These are phyloP conservation scores for Spatholobus suberectus DNA, from an alignment of 306 rosid species.

Conservation along the genomic window DNA sequence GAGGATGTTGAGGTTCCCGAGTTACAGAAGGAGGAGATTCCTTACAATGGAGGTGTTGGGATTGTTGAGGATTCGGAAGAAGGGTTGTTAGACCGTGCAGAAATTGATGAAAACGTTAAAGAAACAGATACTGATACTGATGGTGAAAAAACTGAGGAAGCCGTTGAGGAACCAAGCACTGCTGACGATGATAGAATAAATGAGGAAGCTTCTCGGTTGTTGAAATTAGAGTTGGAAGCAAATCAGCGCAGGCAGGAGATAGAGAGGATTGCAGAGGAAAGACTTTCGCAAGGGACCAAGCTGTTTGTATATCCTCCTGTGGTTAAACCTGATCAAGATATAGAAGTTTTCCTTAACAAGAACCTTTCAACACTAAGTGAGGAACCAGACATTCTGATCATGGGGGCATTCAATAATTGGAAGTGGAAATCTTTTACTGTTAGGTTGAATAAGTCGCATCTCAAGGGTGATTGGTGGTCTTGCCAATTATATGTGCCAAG, in stretches of 20 bases:
- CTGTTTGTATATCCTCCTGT: conserved; percentile 78
- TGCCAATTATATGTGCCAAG: conserved; percentile 80
- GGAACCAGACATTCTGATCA: conserved; percentile 71
- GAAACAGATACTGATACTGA: conserved; percentile 37
- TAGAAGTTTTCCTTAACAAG: conserved; percentile 75
- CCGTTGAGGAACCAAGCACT: conserved; percentile 27
- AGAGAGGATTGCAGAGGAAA: conserved; percentile 71
- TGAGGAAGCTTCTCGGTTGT: conserved; percentile 54
- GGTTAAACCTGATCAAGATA: conserved; percentile 82
- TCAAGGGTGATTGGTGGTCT: conserved; percentile 92
- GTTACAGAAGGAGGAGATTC: conserved; percentile 32
- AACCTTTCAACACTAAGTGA: conserved; percentile 67
- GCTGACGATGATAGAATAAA: conserved; percentile 45
- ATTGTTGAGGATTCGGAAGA: conserved; percentile 39
- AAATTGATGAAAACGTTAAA: conserved; percentile 22
- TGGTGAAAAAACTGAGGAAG: conserved; percentile 44
- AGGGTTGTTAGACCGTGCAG: conserved; percentile 1
- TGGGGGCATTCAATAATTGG: conserved; percentile 97
- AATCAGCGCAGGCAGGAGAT: conserved; percentile 60
- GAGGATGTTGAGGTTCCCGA: conserved; percentile 42
- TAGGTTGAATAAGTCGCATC: conserved; percentile 60
- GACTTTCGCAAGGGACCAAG: conserved; percentile 58
- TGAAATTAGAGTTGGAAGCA: conserved; percentile 70
- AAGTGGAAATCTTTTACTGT: conserved; percentile 79
- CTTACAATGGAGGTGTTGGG: conserved; percentile 41